Conservation (phyloP, 352 stramenopile species). For the Phytophthora podocarpi region DNA sequence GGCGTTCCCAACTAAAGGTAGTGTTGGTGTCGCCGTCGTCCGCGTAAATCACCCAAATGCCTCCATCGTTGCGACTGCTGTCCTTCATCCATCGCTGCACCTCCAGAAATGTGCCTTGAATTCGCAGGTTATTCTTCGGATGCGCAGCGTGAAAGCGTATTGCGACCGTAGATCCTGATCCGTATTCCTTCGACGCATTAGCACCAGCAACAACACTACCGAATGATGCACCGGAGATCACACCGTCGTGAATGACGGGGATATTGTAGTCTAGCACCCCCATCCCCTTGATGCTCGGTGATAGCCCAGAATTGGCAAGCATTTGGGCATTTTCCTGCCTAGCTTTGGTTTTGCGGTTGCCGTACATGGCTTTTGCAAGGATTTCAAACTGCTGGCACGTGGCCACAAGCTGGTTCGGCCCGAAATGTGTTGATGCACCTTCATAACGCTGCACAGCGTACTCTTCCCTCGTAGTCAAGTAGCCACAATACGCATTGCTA, state of each 20-base stretch:
- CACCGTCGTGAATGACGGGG: constrained; percentile 71
- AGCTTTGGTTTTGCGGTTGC: constrained; percentile 5
- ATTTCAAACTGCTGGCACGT: constrained; percentile 84
- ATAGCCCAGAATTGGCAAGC: constrained; percentile 9
- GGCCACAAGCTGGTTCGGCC: constrained; percentile 81
- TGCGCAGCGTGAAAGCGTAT: constrained; percentile 77
- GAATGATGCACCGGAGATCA: constrained; percentile 50
- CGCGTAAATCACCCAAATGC: constrained; percentile 73
- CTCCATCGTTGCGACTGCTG: constrained; percentile 32
- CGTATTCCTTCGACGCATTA: constrained; percentile 50
- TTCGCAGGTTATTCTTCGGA: constrained; percentile 84
- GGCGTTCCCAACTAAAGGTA: constrained; percentile 76
- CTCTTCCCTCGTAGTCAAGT: constrained; percentile 87
- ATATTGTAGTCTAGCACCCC: constrained; percentile 78
- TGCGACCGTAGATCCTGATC: constrained; percentile 51
- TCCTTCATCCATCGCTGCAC: constrained; percentile 74
- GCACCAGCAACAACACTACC: constrained; percentile 53
- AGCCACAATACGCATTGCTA: constrained; percentile 86
- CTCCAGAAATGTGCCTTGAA: constrained; percentile 78
- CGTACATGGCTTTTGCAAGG: constrained; percentile 40
- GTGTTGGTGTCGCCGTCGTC: constrained; percentile 80
- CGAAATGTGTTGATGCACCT: constrained; percentile 90
- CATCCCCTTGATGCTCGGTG: constrained; percentile 61
- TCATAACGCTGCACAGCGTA: constrained; percentile 89
- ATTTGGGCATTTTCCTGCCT: neutral